Base-by-base conservation (phyloP, 352 stramenopile species). In the Phytopythium kandeliae region DNA sequence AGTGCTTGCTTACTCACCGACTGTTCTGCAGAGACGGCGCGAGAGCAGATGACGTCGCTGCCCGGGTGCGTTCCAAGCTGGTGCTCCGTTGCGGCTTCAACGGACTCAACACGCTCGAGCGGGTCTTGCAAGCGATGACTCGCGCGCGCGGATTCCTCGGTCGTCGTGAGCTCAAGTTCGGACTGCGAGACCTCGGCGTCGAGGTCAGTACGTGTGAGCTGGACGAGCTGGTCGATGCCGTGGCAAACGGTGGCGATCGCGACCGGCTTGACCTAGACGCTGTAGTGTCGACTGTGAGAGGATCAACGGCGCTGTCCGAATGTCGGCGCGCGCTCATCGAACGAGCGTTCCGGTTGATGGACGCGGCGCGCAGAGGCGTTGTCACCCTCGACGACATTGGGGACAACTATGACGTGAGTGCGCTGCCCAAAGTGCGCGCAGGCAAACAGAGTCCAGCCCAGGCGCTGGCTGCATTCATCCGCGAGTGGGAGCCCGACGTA, bases 391-490 rank as follows among this genome's bases (percentile, higher is more conserved):
- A 85, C 31, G 75, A 85, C 41, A 37, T 95, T 22, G 56, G 72
- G 17, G 69, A 78, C 3, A 68, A 75, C 25, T 96, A 95, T 55
- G 70, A 95, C 24, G 81, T 83, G 6, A 68, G 67, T n/a, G 60
- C 85, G 26, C 57, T 95, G 37, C 81, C 85, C 2, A 64, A 74
- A 40, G 82, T 96, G 3, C 64, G 87, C 11, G 57, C 71, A 1
- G 76, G 79, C 19, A 93, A 69, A 28, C 65, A 79, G 30, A 89
- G 65, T 17, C 60, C 62, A 46, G 45, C 71, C 16, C 56, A 87
- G 33, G 73, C 81, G 19, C 49, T 95, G 15, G 40, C 53, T 36
- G 75, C 85, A 21, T 93, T 95, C 45, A 55, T 93, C 16, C 74
- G 81, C 33, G 77, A 86, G 40, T 93, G 85, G 71, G 72, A 85